Percentiles rank a stretch among this genome's conserved stretches.
These are phyloP conservation scores for Sugiyamaella floridensis DNA, from an alignment of 805 yeast species.

Conservation along the genomic window DNA sequence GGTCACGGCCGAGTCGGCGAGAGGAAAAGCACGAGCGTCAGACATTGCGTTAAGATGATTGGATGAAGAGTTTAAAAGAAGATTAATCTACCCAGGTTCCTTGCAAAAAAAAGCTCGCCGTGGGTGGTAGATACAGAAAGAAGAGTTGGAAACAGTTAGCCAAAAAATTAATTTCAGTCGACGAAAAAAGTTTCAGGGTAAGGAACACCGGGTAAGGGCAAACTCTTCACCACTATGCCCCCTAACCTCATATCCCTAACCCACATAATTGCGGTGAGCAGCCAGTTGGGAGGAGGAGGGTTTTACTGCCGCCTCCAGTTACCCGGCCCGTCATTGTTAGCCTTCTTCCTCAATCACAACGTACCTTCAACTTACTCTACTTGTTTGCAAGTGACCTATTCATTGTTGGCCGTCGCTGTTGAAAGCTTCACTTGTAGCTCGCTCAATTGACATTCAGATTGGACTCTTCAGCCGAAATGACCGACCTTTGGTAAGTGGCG, in stretches of 20 bases:
- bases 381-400: neutral
- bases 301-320: neutral
- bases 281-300: no score
- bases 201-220: neutral
- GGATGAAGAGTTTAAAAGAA: neutral
- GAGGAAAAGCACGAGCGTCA: slow-evolving; percentile 98
- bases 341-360: neutral
- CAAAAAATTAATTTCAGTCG: neutral
- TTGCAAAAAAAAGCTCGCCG: slow-evolving; percentile 33
- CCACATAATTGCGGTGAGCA: no score
- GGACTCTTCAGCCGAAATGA: slow-evolving; percentile 36
- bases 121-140: slow-evolving; percentile 10
- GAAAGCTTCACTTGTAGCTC: neutral
- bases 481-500: slow-evolving; percentile 64
- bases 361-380: neutral
- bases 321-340: neutral
- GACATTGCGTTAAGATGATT: slow-evolving; percentile 47
- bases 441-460: neutral
- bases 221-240: no score
- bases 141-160: neutral
- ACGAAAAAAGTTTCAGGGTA: neutral
- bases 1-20: slow-evolving; percentile 90
- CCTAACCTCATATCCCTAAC: no score
- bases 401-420: neutral
- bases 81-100: slow-evolving; percentile 27